Evolutionary conservation across 192 early-diverging fungal genomes (phyloP).

Genomic region (Linnemannia hyalina): DNA sequence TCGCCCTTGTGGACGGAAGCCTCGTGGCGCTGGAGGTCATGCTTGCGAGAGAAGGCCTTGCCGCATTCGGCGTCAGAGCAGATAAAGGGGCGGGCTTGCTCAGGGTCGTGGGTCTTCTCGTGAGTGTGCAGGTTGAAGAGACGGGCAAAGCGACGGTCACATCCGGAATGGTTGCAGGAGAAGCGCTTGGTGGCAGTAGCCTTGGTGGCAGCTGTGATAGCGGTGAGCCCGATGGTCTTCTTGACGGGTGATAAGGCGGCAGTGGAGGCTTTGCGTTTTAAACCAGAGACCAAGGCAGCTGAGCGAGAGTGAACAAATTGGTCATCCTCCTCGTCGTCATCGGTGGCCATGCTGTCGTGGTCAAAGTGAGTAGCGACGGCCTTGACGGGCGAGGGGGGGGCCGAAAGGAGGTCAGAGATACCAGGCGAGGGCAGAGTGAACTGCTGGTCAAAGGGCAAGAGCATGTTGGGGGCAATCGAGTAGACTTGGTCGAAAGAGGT

Average conservation of each 20-base stretch:
- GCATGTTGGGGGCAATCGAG: slow-evolving; percentile 40
- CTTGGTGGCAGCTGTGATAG: neutral
- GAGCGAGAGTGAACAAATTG: slow-evolving; percentile 45
- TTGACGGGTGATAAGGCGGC: slow-evolving; percentile 4
- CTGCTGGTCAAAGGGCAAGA: slow-evolving; percentile 17
- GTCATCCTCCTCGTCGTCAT: slow-evolving; percentile 28
- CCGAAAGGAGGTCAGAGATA: slow-evolving; percentile 13
- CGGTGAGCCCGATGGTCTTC: slow-evolving; percentile 7
- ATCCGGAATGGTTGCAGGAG: slow-evolving; percentile 65
- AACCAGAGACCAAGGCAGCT: slow-evolving; percentile 45
- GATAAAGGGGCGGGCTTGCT: slow-evolving; percentile 69
- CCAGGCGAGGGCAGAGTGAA: neutral
- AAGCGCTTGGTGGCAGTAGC: slow-evolving; percentile 58
- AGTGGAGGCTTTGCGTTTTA: slow-evolving; percentile 42
- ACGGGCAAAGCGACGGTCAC: slow-evolving; percentile 70
- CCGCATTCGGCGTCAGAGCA: slow-evolving; percentile 65
- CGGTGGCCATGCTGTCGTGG: neutral
- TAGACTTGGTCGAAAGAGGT: slow-evolving; percentile 16
- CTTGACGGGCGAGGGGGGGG: slow-evolving; percentile 26
- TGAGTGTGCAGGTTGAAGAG: slow-evolving; percentile 79
- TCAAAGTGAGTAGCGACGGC: slow-evolving; percentile 10
- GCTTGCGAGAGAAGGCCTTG: slow-evolving; percentile 74
- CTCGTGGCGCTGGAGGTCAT: slow-evolving; percentile 79
- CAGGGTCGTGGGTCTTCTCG: slow-evolving; percentile 74
- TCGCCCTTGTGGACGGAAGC: slow-evolving; percentile 74